phyloP scores from a whole-genome alignment of 2,329 filamentous ascomycete genomes.

The Calonectria naviculata region DNA sequence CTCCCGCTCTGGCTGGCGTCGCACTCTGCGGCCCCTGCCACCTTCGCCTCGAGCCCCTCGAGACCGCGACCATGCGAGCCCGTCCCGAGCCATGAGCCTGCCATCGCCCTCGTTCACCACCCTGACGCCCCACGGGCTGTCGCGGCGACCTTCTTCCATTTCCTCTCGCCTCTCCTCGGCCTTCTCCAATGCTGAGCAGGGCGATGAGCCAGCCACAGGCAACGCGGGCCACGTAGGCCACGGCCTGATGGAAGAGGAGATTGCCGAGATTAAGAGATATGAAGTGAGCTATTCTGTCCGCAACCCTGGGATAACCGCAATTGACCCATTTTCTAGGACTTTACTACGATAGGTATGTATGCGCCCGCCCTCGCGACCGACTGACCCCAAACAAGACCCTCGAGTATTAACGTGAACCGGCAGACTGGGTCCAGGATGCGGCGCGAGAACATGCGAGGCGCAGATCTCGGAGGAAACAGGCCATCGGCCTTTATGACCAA shows the following conservation, averaged over 20 bases:
- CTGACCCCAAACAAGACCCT: not conserved
- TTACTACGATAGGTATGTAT: constrained; percentile 84
- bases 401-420: constrained; percentile 43
- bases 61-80: constrained; percentile 51
- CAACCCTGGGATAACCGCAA: constrained; percentile 38
- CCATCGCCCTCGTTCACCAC: constrained; percentile 63
- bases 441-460: constrained; percentile 88
- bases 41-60: constrained; percentile 1
- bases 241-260: constrained; percentile 89
- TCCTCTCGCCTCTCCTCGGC: constrained; percentile 75
- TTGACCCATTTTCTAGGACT: constrained; percentile 67
- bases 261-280: constrained; percentile 97
- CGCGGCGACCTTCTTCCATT: constrained; percentile 69
- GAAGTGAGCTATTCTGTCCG: constrained; percentile 65
- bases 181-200: constrained; percentile 73
- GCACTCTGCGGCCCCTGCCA: constrained; percentile 2
- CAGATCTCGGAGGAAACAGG: constrained; percentile 78
- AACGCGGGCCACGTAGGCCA: constrained; percentile 64
- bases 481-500: constrained; percentile 77
- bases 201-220: constrained; percentile 63
- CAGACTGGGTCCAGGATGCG: constrained; percentile 98
- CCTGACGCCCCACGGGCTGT: constrained; percentile 46
- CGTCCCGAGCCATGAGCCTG: constrained; percentile 57
- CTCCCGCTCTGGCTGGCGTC: not conserved
- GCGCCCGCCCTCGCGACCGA: constrained; percentile 22